phyloP scores from a whole-genome alignment of 2,329 filamentous ascomycete genomes.

The Fusarium falciforme region DNA sequence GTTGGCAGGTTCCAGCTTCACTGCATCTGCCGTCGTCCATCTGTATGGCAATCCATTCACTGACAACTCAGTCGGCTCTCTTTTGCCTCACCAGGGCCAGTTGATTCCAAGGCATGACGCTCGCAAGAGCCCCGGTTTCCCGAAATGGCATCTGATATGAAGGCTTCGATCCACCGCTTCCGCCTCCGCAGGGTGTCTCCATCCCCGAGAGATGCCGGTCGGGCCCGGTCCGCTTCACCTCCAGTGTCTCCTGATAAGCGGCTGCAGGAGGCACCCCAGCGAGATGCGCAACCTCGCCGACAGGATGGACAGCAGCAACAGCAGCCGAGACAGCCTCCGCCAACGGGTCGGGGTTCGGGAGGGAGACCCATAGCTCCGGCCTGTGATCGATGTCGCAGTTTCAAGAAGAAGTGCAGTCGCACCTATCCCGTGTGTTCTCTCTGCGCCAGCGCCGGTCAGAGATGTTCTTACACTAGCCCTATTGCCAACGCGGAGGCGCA shows the following conservation, averaged over 20 bases:
- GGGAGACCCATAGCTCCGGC: slow-evolving; percentile 38
- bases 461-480: slow-evolving; percentile 50
- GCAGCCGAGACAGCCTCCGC: background rate
- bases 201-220: slow-evolving; percentile 37
- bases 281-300: slow-evolving; percentile 35
- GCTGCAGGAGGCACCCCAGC: slow-evolving; percentile 8
- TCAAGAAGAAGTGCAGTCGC: slow-evolving; percentile 60
- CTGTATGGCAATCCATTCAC: background rate
- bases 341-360: slow-evolving; percentile 1
- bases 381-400: slow-evolving; percentile 57
- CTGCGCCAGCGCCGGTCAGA: slow-evolving; percentile 53
- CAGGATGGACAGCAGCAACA: slow-evolving; percentile 14
- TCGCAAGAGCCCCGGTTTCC: slow-evolving; percentile 11
- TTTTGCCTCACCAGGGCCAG: slow-evolving; percentile 3
- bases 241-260: slow-evolving; percentile 30
- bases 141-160: slow-evolving; percentile 44
- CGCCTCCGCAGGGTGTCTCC: slow-evolving; percentile 42
- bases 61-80: background rate
- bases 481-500: slow-evolving; percentile 48
- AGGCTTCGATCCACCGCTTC: slow-evolving; percentile 44
- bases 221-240: slow-evolving; percentile 46
- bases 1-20: background rate
- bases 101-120: slow-evolving; percentile 15
- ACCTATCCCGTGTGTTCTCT: slow-evolving; percentile 54
- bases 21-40: background rate